Conservation (phyloP, 352 stramenopile genomes). For the Hyaloperonospora arabidopsidis region DNA sequence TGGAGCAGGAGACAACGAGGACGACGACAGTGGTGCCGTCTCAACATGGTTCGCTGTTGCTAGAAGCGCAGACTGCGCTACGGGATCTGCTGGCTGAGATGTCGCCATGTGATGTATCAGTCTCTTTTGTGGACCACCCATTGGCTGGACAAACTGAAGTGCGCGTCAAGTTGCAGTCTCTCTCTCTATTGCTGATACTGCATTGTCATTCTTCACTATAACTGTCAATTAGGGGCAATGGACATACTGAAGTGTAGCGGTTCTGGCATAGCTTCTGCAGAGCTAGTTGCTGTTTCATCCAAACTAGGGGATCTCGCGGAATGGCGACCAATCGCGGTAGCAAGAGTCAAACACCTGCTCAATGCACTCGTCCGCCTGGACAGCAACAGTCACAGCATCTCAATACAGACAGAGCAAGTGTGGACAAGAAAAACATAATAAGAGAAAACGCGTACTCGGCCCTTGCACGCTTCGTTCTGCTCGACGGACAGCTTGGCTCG, state of each 20-base stretch:
- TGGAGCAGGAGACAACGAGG: slow-evolving; percentile 9
- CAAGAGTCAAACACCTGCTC: slow-evolving; percentile 80
- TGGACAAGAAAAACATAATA: background rate
- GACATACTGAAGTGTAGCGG: background rate
- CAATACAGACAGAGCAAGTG: background rate
- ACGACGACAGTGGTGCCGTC: slow-evolving; percentile 1
- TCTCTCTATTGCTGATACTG: slow-evolving; percentile 9
- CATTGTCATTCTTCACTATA: slow-evolving; percentile 1
- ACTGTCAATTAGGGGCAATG: background rate
- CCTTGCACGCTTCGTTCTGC: slow-evolving; percentile 69
- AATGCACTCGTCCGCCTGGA: slow-evolving; percentile 75
- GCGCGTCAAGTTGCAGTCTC: slow-evolving; percentile 5
- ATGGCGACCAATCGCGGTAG: slow-evolving; percentile 80
- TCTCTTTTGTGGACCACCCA: slow-evolving; percentile 12
- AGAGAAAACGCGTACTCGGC: slow-evolving; percentile 34
- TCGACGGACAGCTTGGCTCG: slow-evolving; percentile 81
- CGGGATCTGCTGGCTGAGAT: background rate
- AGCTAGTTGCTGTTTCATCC: background rate
- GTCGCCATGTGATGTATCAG: background rate
- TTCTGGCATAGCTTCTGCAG: background rate
- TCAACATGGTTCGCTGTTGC: slow-evolving; percentile 8
- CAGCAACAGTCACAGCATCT: slow-evolving; percentile 1
- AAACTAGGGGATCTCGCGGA: slow-evolving; percentile 67
- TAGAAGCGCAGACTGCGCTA: no score
- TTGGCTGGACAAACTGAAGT: slow-evolving; percentile 8